These are phyloP conservation scores for Angomonas deanei DNA, from an alignment of 208 protist genomes.

Conservation along the genomic window DNA sequence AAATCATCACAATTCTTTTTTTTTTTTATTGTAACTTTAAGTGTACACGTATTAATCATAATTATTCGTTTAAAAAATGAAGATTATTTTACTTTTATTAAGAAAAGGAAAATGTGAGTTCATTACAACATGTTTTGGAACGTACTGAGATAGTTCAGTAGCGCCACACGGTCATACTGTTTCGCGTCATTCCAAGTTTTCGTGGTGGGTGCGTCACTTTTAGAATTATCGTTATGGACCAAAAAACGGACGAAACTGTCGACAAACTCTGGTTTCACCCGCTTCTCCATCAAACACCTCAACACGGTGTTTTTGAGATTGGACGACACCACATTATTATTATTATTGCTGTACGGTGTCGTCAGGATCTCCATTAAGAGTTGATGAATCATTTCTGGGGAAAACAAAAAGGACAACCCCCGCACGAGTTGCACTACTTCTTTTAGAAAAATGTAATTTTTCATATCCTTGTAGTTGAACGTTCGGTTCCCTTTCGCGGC, in stretches of 20 bases:
- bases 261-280: background rate
- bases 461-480: background rate
- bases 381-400: too few species aligned
- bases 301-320: background rate
- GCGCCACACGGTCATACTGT: too few species aligned
- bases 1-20: too few species aligned
- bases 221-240: too few species aligned
- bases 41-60: too few species aligned
- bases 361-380: background rate
- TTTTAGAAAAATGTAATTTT: background rate
- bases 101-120: background rate
- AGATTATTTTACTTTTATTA: too few species aligned
- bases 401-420: background rate
- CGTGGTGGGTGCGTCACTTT: too few species aligned
- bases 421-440: background rate
- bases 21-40: too few species aligned
- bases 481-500: too few species aligned
- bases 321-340: background rate
- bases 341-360: constrained; percentile 6
- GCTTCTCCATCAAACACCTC: background rate
- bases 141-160: background rate
- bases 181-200: too few species aligned
- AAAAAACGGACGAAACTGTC: too few species aligned
- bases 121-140: background rate
- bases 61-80: too few species aligned